phyloP scores from a whole-genome alignment of 2,329 filamentous ascomycete species.

The Stagonosporopsis chrysanthemi region DNA sequence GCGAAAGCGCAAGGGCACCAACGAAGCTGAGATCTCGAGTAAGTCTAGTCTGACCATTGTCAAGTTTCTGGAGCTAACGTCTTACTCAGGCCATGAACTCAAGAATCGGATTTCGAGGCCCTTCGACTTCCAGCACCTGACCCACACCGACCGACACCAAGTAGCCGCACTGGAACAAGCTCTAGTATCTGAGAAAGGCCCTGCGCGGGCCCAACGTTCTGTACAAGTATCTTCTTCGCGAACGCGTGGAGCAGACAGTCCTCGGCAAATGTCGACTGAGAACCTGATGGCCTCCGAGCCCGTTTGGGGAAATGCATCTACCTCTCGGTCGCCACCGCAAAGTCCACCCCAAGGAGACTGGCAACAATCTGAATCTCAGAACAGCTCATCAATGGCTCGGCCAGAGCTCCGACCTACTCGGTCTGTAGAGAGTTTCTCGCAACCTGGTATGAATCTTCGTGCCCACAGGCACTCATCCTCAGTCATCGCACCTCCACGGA shows the following conservation, averaged over 20 bases:
- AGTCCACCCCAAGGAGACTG: conserved; percentile 30
- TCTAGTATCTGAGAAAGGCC: conserved; percentile 60
- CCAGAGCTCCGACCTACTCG: conserved; percentile 39
- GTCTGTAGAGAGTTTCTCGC: conserved; percentile 63
- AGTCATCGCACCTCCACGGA: conserved; percentile 50
- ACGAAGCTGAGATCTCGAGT: conserved; percentile 37
- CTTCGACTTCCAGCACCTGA: conserved; percentile 70
- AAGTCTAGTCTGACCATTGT: conserved; percentile 17
- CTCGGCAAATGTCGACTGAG: conserved; percentile 9
- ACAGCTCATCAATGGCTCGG: conserved; percentile 20
- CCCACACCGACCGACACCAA: conserved; percentile 64
- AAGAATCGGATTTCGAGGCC: conserved; percentile 63
- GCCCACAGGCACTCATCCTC: conserved; percentile 50
- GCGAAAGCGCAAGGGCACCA: conserved; percentile 38
- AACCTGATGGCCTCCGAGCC: conserved; percentile 18
- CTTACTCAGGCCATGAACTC: conserved; percentile 29
- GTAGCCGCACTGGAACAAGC: conserved; percentile 61
- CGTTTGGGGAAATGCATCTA: conserved; percentile 26
- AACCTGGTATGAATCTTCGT: conserved; percentile 56
- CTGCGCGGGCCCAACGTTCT: conserved; percentile 24
- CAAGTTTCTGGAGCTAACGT: neutral
- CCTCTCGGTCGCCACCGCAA: conserved; percentile 32
- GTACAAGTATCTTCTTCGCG: conserved; percentile 2
- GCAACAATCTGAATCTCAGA: conserved; percentile 20
- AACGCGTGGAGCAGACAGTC: neutral